Conservation (phyloP, 2,329 filamentous ascomycete species). For the Penicillium oxalicum region DNA sequence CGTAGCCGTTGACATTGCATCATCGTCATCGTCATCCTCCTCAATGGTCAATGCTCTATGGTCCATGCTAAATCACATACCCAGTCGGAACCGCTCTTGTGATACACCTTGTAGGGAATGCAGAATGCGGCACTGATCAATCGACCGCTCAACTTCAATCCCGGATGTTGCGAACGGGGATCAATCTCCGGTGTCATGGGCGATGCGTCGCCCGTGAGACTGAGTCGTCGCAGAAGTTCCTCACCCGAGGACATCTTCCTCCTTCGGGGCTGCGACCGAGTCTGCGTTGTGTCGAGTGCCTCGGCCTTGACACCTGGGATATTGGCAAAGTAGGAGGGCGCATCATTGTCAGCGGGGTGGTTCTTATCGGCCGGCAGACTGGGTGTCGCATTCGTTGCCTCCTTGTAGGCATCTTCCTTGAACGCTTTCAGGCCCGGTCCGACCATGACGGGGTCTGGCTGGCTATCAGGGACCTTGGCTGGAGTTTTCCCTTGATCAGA, state of each 20-base stretch:
- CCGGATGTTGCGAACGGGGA: conserved; percentile 51
- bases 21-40: background rate
- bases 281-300: conserved; percentile 14
- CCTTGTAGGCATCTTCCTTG: conserved; percentile 23
- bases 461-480: conserved; percentile 21
- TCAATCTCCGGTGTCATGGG: conserved; percentile 45
- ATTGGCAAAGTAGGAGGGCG: conserved; percentile 27
- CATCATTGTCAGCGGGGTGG: conserved; percentile 15
- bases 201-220: conserved; percentile 36
- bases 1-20: too few relatives aligned
- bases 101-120: conserved; percentile 56
- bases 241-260: conserved; percentile 43
- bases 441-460: conserved; percentile 28
- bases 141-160: conserved; percentile 54
- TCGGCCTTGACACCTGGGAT: conserved; percentile 19
- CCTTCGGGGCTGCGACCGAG: conserved; percentile 35
- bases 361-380: conserved; percentile 19
- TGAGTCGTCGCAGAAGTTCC: conserved; percentile 50
- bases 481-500: conserved; percentile 19
- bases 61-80: conserved; percentile 29
- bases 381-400: conserved; percentile 27
- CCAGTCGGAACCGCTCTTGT: conserved; percentile 51
- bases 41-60: background rate
- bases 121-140: conserved; percentile 60
- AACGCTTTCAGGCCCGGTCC: conserved; percentile 24